A percentile compares a stretch with the other conserved stretches of the same genome.
Conservation (phyloP, 2,329 filamentous ascomycete species). For the Hymenoscyphus linearis region DNA sequence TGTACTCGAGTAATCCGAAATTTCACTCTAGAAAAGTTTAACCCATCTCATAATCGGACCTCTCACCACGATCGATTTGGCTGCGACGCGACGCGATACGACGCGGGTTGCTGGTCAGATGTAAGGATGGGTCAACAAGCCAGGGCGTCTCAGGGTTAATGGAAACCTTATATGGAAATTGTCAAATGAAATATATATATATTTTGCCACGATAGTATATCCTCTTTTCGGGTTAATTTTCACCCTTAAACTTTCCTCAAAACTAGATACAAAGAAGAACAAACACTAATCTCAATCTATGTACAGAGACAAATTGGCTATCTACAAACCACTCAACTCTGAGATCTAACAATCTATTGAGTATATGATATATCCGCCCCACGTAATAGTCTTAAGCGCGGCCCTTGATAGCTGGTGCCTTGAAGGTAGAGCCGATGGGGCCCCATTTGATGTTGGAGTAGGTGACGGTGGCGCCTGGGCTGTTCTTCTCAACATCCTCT, state of each 20-base stretch:
- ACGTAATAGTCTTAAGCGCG: not conserved
- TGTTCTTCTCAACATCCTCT: slow-evolving; percentile 41
- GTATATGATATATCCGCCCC: slow-evolving; percentile 1
- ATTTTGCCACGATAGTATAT: not conserved
- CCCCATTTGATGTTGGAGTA: slow-evolving; percentile 34
- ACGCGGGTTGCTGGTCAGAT: no score
- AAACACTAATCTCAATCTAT: slow-evolving; percentile 15
- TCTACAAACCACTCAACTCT: slow-evolving; percentile 11
- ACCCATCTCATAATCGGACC: no score
- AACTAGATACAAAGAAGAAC: slow-evolving; percentile 19
- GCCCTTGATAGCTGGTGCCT: slow-evolving; percentile 3
- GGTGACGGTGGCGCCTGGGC: slow-evolving; percentile 41
- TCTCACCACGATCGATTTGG: no score
- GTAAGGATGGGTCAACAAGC: no score
- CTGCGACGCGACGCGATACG: no score
- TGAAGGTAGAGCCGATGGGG: slow-evolving; percentile 30
- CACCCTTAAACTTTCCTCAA: slow-evolving; percentile 2
- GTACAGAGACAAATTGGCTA: slow-evolving; percentile 13
- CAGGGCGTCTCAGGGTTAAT: no score
- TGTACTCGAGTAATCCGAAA: no score
- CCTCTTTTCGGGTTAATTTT: not conserved
- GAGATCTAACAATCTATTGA: slow-evolving; percentile 10
- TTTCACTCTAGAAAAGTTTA: no score
- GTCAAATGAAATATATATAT: slow-evolving; percentile 2
- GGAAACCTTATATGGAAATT: not conserved